Evolutionary conservation across 2,329 filamentous ascomycete genomes (phyloP), one percentile per base, ranked within the genome.

Genomic region (Hypoxylon sp.): DNA sequence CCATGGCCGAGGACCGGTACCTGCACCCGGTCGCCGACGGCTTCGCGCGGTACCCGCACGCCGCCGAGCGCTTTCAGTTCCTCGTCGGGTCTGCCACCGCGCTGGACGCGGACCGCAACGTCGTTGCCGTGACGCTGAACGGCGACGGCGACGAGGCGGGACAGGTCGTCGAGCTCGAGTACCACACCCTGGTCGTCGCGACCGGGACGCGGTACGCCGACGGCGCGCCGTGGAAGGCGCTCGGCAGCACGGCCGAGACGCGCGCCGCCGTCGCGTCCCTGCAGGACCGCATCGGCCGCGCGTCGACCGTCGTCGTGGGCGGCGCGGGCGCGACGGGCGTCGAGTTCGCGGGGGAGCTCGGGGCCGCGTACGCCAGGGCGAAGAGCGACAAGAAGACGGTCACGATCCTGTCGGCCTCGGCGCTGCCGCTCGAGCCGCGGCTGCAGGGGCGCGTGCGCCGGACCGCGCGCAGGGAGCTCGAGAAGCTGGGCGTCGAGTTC

Each of bases 161-260:
- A n/a, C n/a, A n/a, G n/a, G n/a, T n/a, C n/a, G n/a, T n/a, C n/a
- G n/a, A 71, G 9, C 67, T 84, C 51, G 57, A 58, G 17, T 87
- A 86, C 65, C 77, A 84, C 62, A 78, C 77, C 18, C 73, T 86
- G 10, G 67, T 87, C 58, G 71, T 87, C 38, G 82, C 83, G 8
- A 87, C 84, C 2, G 84, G 84, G 6, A 72, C 79, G 2, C 72
- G 73, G 23, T 74, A 77, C 26, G 72, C 66, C 18, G 77, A 74
- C 3, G 71, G 68, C 57, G 74, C 81, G 71, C 82, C 83, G 0
- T 85, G 79, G 70, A 86, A 85, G 69, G 71, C 69, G 9, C 27
- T 55, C 6, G 45, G 29, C 45, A 38, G 46, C 13, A 17, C 61
- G 0, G 73, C 78, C 50, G 66, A 75, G 52, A 81, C 80, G 23